These are phyloP conservation scores for Paramecium octaurelia DNA, from an alignment of 73 alveolate genomes.

Conservation along the genomic window DNA sequence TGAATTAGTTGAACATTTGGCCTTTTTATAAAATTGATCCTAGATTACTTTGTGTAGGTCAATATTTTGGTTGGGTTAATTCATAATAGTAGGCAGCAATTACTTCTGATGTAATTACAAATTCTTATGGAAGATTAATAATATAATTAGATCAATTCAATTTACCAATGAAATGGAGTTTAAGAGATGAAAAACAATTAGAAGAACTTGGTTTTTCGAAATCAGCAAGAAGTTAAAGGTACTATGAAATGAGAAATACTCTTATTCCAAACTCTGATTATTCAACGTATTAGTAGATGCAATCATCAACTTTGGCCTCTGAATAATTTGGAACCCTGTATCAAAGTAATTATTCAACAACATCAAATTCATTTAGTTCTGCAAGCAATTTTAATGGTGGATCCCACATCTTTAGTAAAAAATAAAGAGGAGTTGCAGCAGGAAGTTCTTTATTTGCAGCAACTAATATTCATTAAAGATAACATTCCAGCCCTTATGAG, in stretches of 20 bases:
- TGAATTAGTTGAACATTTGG: constrained; percentile 63
- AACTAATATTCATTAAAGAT: background rate
- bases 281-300: background rate
- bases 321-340: background rate
- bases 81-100: background rate
- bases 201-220: constrained; percentile 55
- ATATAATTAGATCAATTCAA: constrained; percentile 54
- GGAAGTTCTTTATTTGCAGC: background rate
- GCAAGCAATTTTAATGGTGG: background rate
- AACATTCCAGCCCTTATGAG: background rate
- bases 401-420: background rate
- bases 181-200: constrained; percentile 58
- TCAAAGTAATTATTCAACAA: background rate
- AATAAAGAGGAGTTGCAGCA: background rate
- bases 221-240: constrained; percentile 47
- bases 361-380: background rate
- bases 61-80: constrained; percentile 56
- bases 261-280: background rate
- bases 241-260: constrained; percentile 9
- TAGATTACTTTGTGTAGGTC: constrained; percentile 59
- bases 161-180: constrained; percentile 45
- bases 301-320: background rate
- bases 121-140: constrained; percentile 55
- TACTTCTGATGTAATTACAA: background rate
- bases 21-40: constrained; percentile 66